phyloP scores from a whole-genome alignment of 768 basidiomycete species.

The Rhodotorula taiwanensis region DNA sequence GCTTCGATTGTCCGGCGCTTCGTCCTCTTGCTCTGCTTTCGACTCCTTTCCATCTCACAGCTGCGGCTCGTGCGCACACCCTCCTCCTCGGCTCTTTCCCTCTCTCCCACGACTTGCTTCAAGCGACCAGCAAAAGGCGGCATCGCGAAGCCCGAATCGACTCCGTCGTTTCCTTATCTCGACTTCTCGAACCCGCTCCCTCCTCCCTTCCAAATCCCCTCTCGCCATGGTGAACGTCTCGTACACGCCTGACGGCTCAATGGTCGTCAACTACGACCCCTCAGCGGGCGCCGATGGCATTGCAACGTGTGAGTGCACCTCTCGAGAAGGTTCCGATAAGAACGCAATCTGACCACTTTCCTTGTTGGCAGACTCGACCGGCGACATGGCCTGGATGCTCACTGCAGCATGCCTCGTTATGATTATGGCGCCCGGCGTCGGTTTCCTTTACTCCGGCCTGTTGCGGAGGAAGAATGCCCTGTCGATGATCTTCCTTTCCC shows the following conservation, averaged over 20 bases:
- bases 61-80: too few relatives aligned
- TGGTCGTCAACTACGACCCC: neutral
- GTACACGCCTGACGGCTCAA: neutral
- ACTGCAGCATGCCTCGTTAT: conserved; percentile 44
- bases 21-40: too few relatives aligned
- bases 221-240: conserved; percentile 4
- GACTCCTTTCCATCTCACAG: too few relatives aligned
- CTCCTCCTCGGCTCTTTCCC: too few relatives aligned
- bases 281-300: neutral
- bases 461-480: conserved; percentile 49
- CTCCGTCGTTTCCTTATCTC: conserved; percentile 2
- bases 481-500: conserved; percentile 46
- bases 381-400: conserved; percentile 28
- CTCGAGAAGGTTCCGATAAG: too few relatives aligned
- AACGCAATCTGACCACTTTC: neutral
- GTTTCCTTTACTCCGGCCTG: conserved; percentile 35
- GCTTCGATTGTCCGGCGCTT: too few relatives aligned
- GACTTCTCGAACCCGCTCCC: neutral
- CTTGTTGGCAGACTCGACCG: neutral
- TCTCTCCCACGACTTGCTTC: too few relatives aligned
- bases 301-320: neutral
- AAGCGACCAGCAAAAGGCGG: too few relatives aligned
- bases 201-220: too few relatives aligned
- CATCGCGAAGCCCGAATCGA: too few relatives aligned
- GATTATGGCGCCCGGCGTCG: conserved; percentile 47